These are phyloP conservation scores for Jamesozyma piceae DNA, from an alignment of 805 yeast genomes.

Conservation along the genomic window DNA sequence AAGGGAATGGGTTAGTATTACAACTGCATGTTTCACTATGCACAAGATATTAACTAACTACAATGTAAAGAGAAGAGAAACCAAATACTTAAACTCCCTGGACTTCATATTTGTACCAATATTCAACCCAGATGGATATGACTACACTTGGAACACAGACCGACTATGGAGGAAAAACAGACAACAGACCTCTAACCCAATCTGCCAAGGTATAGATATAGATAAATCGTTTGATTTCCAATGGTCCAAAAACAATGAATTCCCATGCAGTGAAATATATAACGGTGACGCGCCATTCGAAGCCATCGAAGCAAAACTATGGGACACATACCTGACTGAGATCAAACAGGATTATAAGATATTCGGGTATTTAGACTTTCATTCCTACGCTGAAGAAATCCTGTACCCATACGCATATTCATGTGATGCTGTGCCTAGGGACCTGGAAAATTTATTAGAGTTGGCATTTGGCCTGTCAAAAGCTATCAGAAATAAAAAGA, in stretches of 20 bases:
- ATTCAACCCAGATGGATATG: conserved; percentile 87
- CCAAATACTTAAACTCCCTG: conserved; percentile 42
- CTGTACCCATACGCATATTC: conserved; percentile 77
- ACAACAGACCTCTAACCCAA: conserved; percentile 57
- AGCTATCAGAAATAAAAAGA: conserved; percentile 44
- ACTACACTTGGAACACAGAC: conserved; percentile 68
- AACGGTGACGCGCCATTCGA: conserved; percentile 68
- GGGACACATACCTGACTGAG: conserved; percentile 39
- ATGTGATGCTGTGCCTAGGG: conserved; percentile 65
- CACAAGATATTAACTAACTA: conserved; percentile 40
- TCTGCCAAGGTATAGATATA: conserved; percentile 76
- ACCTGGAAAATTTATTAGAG: conserved; percentile 71
- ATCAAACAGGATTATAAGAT: conserved; percentile 44
- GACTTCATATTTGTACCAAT: conserved; percentile 77
- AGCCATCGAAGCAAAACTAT: conserved; percentile 46
- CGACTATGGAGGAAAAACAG: conserved; percentile 85
- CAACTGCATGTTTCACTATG: conserved; percentile 54
- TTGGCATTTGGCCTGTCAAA: conserved; percentile 73
- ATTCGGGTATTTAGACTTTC: conserved; percentile 73
- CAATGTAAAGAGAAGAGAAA: conserved; percentile 35
- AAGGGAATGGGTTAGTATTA: conserved; percentile 78
- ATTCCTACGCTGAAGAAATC: conserved; percentile 77
- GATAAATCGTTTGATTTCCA: conserved; percentile 77
- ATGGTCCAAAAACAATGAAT: conserved; percentile 52
- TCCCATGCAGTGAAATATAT: conserved; percentile 78